Percentiles rank a stretch among this genome's conserved stretches.
These are phyloP conservation scores for Phascolomyces articulosus DNA, from an alignment of 371 early-diverging fungal species.

Conservation along the genomic window DNA sequence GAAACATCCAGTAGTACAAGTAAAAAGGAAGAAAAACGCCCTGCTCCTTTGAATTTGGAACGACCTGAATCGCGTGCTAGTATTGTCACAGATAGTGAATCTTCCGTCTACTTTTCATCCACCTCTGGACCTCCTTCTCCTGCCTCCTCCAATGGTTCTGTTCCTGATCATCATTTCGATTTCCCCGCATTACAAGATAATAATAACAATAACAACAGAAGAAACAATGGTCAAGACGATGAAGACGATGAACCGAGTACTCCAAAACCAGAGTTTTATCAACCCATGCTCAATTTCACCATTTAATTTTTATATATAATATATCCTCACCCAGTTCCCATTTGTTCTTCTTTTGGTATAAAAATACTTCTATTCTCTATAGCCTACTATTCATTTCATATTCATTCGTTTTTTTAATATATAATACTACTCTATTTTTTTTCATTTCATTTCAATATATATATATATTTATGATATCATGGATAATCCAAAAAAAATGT, in stretches of 20 bases:
- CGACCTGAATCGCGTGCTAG: constrained; percentile 11
- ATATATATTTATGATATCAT: too few relatives aligned
- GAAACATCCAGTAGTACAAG: background rate
- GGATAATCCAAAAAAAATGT: too few relatives aligned
- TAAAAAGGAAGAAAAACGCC: background rate
- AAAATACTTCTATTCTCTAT: too few relatives aligned
- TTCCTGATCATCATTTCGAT: background rate
- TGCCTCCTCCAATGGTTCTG: constrained; percentile 6
- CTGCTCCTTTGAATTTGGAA: background rate
- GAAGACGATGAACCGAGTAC: constrained; percentile 6
- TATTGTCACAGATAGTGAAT: constrained; percentile 19
- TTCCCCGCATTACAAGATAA: constrained; percentile 11
- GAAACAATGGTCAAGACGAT: background rate
- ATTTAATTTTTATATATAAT: background rate
- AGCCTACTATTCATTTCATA: too few relatives aligned
- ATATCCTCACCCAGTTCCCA: too few relatives aligned
- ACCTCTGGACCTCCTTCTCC: constrained; percentile 19
- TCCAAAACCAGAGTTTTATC: constrained; percentile 4
- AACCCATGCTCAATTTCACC: constrained; percentile 6
- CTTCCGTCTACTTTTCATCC: constrained; percentile 28
- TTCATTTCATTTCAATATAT: too few relatives aligned
- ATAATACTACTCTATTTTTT: too few relatives aligned
- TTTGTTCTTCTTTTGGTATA: too few relatives aligned
- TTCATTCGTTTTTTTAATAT: too few relatives aligned
- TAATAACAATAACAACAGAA: background rate